Evolutionary conservation across 1,284 basidiomycete species (phyloP).

Genomic region (Cutaneotrichosporon sp.): DNA sequence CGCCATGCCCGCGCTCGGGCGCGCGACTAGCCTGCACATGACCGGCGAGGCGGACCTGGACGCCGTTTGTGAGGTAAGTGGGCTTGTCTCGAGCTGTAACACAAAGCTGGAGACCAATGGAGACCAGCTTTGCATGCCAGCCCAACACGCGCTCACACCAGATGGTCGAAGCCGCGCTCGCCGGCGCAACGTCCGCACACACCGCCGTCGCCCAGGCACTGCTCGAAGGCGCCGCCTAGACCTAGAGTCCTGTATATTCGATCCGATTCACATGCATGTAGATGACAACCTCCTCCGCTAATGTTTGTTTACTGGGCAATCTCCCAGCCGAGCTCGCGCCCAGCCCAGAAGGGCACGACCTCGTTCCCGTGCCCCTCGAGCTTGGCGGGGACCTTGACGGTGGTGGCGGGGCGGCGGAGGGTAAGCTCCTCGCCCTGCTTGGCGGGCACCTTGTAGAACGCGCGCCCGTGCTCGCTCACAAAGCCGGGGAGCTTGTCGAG

Average conservation of each 20-base stretch:
- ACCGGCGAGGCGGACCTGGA: conserved; percentile 60
- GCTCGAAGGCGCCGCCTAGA: conserved; percentile 23
- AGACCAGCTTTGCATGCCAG: not conserved
- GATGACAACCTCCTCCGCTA: conserved; percentile 6
- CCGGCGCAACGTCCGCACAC: conserved; percentile 35
- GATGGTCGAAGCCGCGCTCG: conserved; percentile 42
- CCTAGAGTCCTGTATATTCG: not conserved
- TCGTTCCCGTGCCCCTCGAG: conserved; percentile 59
- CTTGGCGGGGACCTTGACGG: conserved; percentile 58
- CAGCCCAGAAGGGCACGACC: conserved; percentile 91
- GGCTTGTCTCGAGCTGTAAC: not conserved
- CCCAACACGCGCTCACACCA: conserved; percentile 16
- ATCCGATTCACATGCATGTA: conserved; percentile 3
- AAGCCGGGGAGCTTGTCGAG: conserved; percentile 77
- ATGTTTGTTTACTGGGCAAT: conserved; percentile 56
- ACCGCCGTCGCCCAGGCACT: conserved; percentile 35
- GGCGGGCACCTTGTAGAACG: conserved; percentile 67
- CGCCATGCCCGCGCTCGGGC: conserved; percentile 87
- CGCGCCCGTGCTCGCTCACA: conserved; percentile 71
- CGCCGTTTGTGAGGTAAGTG: conserved; percentile 10
- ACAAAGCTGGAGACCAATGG: too few species aligned
- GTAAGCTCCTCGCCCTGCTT: conserved; percentile 48
- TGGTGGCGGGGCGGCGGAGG: conserved; percentile 50
- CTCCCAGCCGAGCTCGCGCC: conserved; percentile 79
- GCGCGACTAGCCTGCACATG: conserved; percentile 78